Evolutionary conservation across 2,329 filamentous ascomycete species (phyloP).

Genomic region (Fusarium miscanthi): DNA sequence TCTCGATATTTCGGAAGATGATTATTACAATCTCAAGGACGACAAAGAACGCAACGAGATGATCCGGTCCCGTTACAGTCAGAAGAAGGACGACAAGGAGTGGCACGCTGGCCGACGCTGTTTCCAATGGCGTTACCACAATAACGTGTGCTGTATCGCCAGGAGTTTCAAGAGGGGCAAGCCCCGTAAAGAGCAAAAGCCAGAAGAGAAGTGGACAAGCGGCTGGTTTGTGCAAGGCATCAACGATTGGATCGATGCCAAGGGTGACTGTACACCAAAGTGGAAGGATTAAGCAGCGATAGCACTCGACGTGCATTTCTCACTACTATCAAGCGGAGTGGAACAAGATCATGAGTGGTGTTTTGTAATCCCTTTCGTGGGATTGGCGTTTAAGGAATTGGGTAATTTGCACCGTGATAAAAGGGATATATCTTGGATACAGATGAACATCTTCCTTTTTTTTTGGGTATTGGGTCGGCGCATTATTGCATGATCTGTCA

Average conservation of each 20-base stretch:
- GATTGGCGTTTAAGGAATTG: constrained; percentile 25
- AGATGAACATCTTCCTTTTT: constrained; percentile 1
- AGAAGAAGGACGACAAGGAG: constrained; percentile 30
- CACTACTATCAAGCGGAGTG: not conserved
- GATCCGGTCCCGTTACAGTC: constrained; percentile 45
- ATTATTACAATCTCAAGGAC: constrained; percentile 45
- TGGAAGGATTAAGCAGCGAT: constrained; percentile 51
- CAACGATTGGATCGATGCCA: constrained; percentile 58
- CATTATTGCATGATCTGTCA: constrained; percentile 15
- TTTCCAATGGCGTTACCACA: constrained; percentile 60
- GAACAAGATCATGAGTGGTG: constrained; percentile 4
- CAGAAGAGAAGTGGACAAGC: constrained; percentile 52
- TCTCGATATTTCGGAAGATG: constrained; percentile 51
- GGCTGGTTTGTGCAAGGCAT: constrained; percentile 62
- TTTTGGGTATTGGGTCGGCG: constrained; percentile 10
- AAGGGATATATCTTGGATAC: constrained; percentile 26
- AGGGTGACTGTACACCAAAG: constrained; percentile 55
- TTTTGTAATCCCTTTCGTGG: constrained; percentile 1
- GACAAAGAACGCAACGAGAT: constrained; percentile 46
- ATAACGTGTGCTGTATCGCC: constrained; percentile 57
- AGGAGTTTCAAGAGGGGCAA: constrained; percentile 58
- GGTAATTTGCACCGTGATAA: constrained; percentile 31
- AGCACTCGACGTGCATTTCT: constrained; percentile 2
- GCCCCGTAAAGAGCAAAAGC: constrained; percentile 49
- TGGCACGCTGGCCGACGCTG: constrained; percentile 53